A percentile compares a stretch with the other conserved stretches of the same genome.
Evolutionary conservation across 2,329 filamentous ascomycete species (phyloP).

Genomic region (Sclerotiophoma versabilis): DNA sequence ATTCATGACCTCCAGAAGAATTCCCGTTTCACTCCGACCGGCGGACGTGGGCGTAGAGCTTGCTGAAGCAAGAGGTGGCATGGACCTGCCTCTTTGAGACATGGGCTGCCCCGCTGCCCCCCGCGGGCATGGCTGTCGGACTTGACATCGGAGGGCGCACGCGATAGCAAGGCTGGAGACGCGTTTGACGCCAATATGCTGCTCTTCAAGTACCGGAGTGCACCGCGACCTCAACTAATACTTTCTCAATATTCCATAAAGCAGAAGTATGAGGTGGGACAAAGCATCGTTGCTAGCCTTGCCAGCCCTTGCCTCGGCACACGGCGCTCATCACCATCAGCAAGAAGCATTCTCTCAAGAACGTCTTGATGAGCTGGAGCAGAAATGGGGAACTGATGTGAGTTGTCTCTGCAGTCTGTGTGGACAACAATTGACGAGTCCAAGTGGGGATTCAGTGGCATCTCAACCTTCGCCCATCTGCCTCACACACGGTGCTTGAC

Average conservation of each 20-base stretch:
- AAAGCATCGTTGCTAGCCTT: constrained; percentile 8
- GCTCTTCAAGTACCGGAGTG: constrained; percentile 6
- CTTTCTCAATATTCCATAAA: neutral
- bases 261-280: constrained; percentile 9
- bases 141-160: constrained; percentile 4
- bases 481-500: constrained; percentile 58
- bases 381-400: constrained; percentile 54
- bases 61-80: neutral
- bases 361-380: constrained; percentile 43
- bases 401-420: neutral
- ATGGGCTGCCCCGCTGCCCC: constrained; percentile 12
- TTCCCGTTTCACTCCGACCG: neutral
- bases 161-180: constrained; percentile 10
- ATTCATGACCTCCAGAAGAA: neutral
- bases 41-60: neutral
- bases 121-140: constrained; percentile 11
- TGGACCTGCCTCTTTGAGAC: constrained; percentile 16
- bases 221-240: neutral
- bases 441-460: constrained; percentile 73
- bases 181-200: constrained; percentile 14
- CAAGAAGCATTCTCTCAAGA: constrained; percentile 39
- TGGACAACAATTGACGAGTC: constrained; percentile 14
- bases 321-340: constrained; percentile 34
- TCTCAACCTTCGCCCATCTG: constrained; percentile 63
- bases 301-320: constrained; percentile 12